A percentile compares a stretch with the other conserved stretches of the same genome.
Conservation (phyloP, 768 basidiomycete species). For the Heimioporus sp. region DNA sequence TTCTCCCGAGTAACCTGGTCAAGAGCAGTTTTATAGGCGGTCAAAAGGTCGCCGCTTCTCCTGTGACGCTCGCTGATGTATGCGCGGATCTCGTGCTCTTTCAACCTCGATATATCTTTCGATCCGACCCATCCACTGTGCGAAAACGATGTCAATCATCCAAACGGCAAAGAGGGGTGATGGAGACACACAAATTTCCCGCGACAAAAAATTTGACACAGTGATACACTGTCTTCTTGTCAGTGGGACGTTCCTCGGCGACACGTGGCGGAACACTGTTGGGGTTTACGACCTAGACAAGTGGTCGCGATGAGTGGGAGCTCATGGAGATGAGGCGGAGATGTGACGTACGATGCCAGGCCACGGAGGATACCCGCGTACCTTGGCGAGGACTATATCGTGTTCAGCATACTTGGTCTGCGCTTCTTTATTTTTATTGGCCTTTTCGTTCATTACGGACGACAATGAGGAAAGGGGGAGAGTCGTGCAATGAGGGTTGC, state of each 20-base stretch:
- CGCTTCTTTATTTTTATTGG: constrained; percentile 37
- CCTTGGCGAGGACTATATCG: constrained; percentile 88
- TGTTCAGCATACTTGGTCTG: constrained; percentile 58
- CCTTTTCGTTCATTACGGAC: constrained; percentile 52
- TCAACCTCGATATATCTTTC: constrained; percentile 80
- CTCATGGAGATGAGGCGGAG: constrained; percentile 13
- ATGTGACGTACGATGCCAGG: constrained; percentile 79
- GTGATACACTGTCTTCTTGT: constrained; percentile 71
- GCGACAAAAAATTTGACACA: constrained; percentile 88
- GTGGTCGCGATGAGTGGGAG: constrained; percentile 8
- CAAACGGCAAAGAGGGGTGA: constrained; percentile 9
- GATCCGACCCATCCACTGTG: constrained; percentile 79
- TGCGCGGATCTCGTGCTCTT: constrained; percentile 76
- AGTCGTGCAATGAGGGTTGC: constrained; percentile 24
- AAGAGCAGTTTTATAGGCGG: constrained; percentile 72
- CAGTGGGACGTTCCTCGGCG: constrained; percentile 63
- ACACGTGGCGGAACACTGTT: constrained; percentile 61
- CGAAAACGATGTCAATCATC: constrained; percentile 7
- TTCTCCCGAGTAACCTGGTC: constrained; percentile 72
- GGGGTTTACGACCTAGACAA: constrained; percentile 74
- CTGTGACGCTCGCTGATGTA: constrained; percentile 79
- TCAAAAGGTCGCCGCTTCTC: constrained; percentile 69
- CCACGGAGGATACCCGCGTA: constrained; percentile 95
- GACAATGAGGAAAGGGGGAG: constrained; percentile 12
- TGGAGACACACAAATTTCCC: constrained; percentile 81